Percentiles rank a stretch among this genome's conserved stretches.
Conservation (phyloP, 2,329 filamentous ascomycete species). For the Fusarium begoniae region DNA sequence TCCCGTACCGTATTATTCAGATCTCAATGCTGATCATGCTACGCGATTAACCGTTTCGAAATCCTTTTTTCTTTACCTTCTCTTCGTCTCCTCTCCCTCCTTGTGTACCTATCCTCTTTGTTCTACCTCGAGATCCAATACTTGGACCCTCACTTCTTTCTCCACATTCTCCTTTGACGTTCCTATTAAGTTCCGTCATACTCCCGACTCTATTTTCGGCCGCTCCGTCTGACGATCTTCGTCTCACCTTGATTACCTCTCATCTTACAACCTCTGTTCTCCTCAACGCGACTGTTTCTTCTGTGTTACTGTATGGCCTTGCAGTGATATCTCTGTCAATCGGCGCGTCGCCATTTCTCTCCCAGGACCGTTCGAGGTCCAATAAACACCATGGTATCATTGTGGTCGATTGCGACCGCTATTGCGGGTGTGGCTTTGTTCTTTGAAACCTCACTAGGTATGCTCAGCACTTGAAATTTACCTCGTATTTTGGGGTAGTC, state of each 20-base stretch:
- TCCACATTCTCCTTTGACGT: slow-evolving; percentile 14
- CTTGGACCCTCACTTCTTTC: slow-evolving; percentile 2
- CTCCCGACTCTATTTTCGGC: slow-evolving; percentile 3
- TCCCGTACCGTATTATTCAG: slow-evolving; percentile 10
- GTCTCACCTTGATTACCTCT: slow-evolving; percentile 29
- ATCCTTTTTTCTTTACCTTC: neutral
- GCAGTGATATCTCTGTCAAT: slow-evolving; percentile 18
- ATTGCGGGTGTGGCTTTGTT: slow-evolving; percentile 45
- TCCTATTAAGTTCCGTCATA: slow-evolving; percentile 7
- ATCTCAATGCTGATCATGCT: slow-evolving; percentile 18
- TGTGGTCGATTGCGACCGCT: slow-evolving; percentile 46
- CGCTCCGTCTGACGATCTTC: slow-evolving; percentile 17
- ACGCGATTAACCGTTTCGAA: neutral
- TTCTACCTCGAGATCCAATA: neutral
- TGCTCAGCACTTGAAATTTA: slow-evolving; percentile 4
- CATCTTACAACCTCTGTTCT: neutral
- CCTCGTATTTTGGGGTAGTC: neutral
- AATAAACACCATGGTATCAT: slow-evolving; percentile 45
- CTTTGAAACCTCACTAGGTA: slow-evolving; percentile 46
- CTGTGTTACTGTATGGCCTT: slow-evolving; percentile 30
- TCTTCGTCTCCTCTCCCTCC: neutral
- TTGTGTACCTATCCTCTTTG: neutral
- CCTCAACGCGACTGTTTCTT: neutral
- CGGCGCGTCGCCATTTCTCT: slow-evolving; percentile 26
- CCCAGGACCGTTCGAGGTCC: slow-evolving; percentile 32